Percentiles rank a stretch among this genome's conserved stretches.
Conservation (phyloP, 1,284 basidiomycete genomes). For the Tilletia horrida region DNA sequence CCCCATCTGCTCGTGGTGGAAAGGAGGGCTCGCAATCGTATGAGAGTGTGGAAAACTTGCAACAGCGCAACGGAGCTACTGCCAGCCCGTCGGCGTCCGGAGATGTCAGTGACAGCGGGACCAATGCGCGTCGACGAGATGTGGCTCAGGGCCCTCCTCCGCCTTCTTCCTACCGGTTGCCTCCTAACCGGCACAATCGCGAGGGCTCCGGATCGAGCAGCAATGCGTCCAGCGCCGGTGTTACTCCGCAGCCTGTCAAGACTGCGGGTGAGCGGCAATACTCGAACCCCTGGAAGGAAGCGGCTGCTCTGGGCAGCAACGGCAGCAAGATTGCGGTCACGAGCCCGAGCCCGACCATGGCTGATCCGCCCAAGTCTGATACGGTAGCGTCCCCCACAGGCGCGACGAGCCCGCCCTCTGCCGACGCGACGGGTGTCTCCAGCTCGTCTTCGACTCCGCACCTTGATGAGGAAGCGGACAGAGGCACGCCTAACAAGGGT, state of each 20-base stretch:
- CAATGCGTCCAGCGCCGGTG: neutral
- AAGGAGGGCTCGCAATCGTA: neutral
- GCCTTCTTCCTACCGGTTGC: constrained; percentile 3
- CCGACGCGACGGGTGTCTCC: neutral
- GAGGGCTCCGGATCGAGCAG: constrained; percentile 6
- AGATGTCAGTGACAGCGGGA: neutral
- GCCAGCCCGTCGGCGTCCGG: neutral
- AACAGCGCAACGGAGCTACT: neutral
- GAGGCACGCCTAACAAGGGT: neutral
- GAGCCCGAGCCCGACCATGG: neutral
- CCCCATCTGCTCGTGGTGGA: neutral
- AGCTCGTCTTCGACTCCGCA: neutral
- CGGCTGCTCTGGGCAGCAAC: neutral
- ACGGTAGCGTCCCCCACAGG: neutral
- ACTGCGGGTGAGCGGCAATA: constrained; percentile 16
- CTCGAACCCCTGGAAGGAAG: constrained; percentile 15
- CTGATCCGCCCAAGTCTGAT: neutral
- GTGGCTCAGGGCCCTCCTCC: neutral
- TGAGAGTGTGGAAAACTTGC: constrained; percentile 16
- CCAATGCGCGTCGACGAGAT: neutral
- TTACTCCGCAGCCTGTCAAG: neutral
- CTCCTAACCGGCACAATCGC: constrained; percentile 1
- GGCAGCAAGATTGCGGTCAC: neutral
- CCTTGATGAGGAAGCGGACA: constrained; percentile 2
- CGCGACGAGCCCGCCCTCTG: neutral